Conservation (phyloP, 768 basidiomycete species). For the Butyriboletus loyo region DNA sequence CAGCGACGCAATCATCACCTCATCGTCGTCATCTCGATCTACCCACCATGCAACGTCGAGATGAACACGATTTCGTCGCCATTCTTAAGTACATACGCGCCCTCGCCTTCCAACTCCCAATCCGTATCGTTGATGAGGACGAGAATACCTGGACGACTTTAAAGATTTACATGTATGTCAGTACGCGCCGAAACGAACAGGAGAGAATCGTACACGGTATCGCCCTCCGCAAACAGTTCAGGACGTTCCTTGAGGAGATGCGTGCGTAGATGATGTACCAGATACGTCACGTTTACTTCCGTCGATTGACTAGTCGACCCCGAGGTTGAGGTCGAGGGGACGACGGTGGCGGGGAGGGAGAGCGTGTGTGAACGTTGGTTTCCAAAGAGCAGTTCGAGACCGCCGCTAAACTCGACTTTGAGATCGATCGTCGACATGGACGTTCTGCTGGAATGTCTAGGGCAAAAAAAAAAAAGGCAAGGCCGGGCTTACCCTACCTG, state of each 20-base stretch:
- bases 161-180: not conserved
- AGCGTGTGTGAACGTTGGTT: conserved; percentile 62
- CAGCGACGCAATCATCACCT: not conserved
- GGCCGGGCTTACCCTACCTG: too few relatives aligned
- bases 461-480: too few relatives aligned
- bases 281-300: conserved; percentile 71
- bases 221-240: conserved; percentile 86
- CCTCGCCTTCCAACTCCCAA: conserved; percentile 97
- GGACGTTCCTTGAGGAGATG: conserved; percentile 78
- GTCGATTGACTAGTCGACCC: conserved; percentile 34
- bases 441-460: not conserved
- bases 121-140: conserved; percentile 97
- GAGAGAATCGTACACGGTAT: conserved; percentile 64
- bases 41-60: conserved; percentile 81
- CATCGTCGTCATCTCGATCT: not conserved
- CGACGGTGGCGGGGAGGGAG: conserved; percentile 45
- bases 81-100: conserved; percentile 72
- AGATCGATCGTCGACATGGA: conserved; percentile 33
- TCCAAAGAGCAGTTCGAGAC: conserved; percentile 80
- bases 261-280: conserved; percentile 76
- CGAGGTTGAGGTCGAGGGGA: conserved; percentile 13
- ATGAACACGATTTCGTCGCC: conserved; percentile 95
- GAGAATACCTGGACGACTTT: conserved; percentile 87
- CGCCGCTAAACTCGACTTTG: conserved; percentile 79
- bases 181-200: not conserved